Percentiles rank a stretch among this genome's conserved stretches.
These are phyloP conservation scores for Osmanthus fragrans DNA, from an alignment of 257 asterid species.

Conservation along the genomic window DNA sequence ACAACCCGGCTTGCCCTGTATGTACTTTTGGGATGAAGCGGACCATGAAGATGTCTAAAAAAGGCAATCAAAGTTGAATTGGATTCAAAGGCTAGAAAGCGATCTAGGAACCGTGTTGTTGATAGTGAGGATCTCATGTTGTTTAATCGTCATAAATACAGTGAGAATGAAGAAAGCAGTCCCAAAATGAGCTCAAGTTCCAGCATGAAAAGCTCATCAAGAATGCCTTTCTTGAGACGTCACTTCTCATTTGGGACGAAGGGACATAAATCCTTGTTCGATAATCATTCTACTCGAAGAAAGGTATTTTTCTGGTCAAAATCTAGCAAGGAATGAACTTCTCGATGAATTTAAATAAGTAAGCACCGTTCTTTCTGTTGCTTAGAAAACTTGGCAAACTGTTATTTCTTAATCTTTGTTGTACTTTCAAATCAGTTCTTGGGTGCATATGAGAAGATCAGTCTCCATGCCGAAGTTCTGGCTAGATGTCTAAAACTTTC, in stretches of 20 bases:
- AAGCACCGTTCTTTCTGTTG: constrained; percentile 19
- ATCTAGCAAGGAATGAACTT: constrained; percentile 54
- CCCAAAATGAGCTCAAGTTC: constrained; percentile 66
- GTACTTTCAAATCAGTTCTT: background rate
- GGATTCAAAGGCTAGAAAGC: constrained; percentile 65
- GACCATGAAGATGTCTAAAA: constrained; percentile 67
- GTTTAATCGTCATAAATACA: constrained; percentile 53
- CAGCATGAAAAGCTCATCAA: constrained; percentile 59
- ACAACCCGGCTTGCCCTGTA: constrained; percentile 84
- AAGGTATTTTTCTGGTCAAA: constrained; percentile 66
- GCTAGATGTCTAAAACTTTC: background rate
- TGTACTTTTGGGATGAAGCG: constrained; percentile 64
- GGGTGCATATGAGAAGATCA: background rate
- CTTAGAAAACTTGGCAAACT: background rate
- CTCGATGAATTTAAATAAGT: constrained; percentile 25
- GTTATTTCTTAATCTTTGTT: background rate
- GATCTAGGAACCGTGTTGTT: constrained; percentile 58
- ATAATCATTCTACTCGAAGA: constrained; percentile 44
- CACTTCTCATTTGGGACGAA: constrained; percentile 27
- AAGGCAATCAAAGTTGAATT: constrained; percentile 77
- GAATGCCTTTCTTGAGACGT: constrained; percentile 65
- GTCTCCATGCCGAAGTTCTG: constrained; percentile 1
- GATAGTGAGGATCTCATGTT: constrained; percentile 57
- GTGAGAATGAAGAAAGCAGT: constrained; percentile 46
- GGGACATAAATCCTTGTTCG: constrained; percentile 46